phyloP scores from a whole-genome alignment of 75 land plant genomes.

The Azolla pinnata region DNA sequence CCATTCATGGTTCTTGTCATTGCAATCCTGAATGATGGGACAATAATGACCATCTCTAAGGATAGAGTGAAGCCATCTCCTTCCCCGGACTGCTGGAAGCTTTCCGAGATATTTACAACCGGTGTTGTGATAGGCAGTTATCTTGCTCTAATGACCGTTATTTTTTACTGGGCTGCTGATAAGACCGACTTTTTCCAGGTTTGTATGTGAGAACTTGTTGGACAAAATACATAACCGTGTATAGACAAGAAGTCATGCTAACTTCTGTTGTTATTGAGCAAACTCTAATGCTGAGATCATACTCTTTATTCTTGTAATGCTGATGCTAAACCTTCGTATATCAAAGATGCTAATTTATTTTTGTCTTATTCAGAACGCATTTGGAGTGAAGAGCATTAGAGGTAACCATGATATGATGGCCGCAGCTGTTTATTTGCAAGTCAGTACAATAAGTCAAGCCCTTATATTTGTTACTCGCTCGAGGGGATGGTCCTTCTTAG shows the following conservation, averaged over 20 bases:
- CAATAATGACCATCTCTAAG: slow-evolving; percentile 95
- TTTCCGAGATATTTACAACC: slow-evolving; percentile 82
- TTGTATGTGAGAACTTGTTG: no score
- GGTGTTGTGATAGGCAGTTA: slow-evolving; percentile 82
- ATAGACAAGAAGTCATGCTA: no score
- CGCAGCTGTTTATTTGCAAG: slow-evolving; percentile 86
- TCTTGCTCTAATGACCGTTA: slow-evolving; percentile 88
- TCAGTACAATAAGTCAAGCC: slow-evolving; percentile 85
- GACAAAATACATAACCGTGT: no score
- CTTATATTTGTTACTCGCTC: slow-evolving; percentile 88
- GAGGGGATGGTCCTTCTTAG: slow-evolving; percentile 76
- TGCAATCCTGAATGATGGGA: slow-evolving; percentile 95
- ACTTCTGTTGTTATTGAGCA: no score
- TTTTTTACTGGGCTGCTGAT: slow-evolving; percentile 88
- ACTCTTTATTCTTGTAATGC: no score
- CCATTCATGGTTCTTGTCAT: slow-evolving; percentile 96
- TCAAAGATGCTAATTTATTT: no score
- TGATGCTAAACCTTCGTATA: no score
- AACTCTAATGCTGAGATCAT: no score
- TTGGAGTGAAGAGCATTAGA: slow-evolving; percentile 51
- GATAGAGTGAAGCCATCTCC: slow-evolving; percentile 95
- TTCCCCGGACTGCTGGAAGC: slow-evolving; percentile 89
- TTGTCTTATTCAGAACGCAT: slow-evolving; percentile 42
- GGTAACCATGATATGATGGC: slow-evolving; percentile 49
- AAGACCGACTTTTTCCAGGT: slow-evolving; percentile 84